Evolutionary conservation across 139 green algal genomes (phyloP), one percentile per base, ranked within the genome.

Genomic region (Coelastrella sp.): DNA sequence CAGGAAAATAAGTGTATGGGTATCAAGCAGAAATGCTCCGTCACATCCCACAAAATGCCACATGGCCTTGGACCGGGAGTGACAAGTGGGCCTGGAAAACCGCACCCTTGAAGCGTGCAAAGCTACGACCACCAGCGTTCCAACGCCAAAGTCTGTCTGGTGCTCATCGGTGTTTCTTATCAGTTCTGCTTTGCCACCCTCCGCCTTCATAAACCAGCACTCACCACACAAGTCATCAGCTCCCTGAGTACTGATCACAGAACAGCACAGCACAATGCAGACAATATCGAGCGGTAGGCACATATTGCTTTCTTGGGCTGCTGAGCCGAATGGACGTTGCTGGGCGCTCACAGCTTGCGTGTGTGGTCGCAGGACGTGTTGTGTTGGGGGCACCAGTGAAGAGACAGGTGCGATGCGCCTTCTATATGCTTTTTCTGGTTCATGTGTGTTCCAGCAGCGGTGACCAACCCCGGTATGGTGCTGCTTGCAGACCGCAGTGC

Each of bases 311-410:
- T 76, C 17, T 6, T 22, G 17, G 16, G 16, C 8, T 22, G 68
- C 68, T n/a, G 16, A 76, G 7, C 68, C 68, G 17, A 76, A 32
- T 76, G 16, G 16, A 22, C 68, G 68, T 8, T 76, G 68, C 17
- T 11, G 1, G 78, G 54, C 56, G 32, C 78, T 68, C 10, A 71
- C 23, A 47, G 54, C 16, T 59, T 68, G 47, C 20, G 19, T 57
- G 47, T 57, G 78, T 66, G 23, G 47, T 79, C 65, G 82, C 82
- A 87, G 82, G 82, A 47, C 82, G 58, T 68, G 54, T 73, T 57
- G 74, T 76, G 17, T 23, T 22, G 81, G 60, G 22, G 65, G 82
- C 82, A 79, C n/a, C 65, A 16, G 82, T 71, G 59, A n/a, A 11
- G 23, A 77, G 59, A 47, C 82, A 87, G 82, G 82, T 87, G 56